phyloP scores from a whole-genome alignment of 805 yeast species.

The Kodamaea lidongshanica region DNA sequence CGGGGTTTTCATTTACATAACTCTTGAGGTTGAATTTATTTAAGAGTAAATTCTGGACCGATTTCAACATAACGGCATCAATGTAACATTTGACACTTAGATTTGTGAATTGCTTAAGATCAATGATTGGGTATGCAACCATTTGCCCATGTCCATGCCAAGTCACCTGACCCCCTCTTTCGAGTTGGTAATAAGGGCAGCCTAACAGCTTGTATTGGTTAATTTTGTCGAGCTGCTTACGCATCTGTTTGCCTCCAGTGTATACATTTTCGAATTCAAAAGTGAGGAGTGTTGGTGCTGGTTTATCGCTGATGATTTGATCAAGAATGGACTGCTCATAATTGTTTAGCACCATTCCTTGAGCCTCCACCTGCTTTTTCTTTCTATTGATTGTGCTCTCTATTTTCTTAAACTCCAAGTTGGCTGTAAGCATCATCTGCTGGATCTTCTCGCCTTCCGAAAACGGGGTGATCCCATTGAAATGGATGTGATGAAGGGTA shows the following conservation, averaged over 20 bases:
- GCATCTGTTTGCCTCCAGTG: slow-evolving; percentile 85
- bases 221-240: slow-evolving; percentile 31
- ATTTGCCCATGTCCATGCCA: slow-evolving; percentile 96
- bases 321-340: slow-evolving; percentile 42
- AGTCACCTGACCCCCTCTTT: slow-evolving; percentile 93
- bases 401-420: slow-evolving; percentile 50
- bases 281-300: slow-evolving; percentile 65
- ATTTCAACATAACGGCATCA: slow-evolving; percentile 49
- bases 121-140: slow-evolving; percentile 69
- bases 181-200: slow-evolving; percentile 69
- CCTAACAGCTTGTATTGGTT: slow-evolving; percentile 26
- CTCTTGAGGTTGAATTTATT: slow-evolving; percentile 38
- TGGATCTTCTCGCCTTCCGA: slow-evolving; percentile 52
- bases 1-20: slow-evolving; percentile 64
- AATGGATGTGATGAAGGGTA: slow-evolving; percentile 36
- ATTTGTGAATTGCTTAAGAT: slow-evolving; percentile 53
- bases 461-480: slow-evolving; percentile 36
- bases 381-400: slow-evolving; percentile 43
- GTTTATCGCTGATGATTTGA: slow-evolving; percentile 42
- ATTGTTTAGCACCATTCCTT: slow-evolving; percentile 38
- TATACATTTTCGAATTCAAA: slow-evolving; percentile 83
- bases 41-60: slow-evolving; percentile 45
- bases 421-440: slow-evolving; percentile 48
- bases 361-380: slow-evolving; percentile 30
- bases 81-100: slow-evolving; percentile 63